Evolutionary conservation across 1,139 yeast species (phyloP), one percentile per base, ranked within the genome.

Genomic region (Candida sanyaensis): DNA sequence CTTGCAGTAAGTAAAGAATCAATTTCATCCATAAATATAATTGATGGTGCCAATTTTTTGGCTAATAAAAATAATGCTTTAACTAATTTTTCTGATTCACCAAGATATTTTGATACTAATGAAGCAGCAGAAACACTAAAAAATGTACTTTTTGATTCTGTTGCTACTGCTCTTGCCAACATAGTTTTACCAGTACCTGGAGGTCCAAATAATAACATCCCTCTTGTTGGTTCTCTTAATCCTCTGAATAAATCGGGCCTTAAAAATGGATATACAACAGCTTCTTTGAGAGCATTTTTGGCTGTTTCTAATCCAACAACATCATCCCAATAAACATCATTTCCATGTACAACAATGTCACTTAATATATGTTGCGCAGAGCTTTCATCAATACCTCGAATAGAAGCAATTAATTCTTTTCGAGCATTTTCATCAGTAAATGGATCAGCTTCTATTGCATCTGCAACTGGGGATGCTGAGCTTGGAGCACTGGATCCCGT

Each of bases 121-220:
- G 96, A 88, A 1, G 97, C 89, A 2, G 97, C 95, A 56, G 95
- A 86, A 33, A 93, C 92, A 37, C 96, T 84, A 65, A 93, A 93
- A 65, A 93, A 93, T 0, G 98, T 93, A 1, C 97, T 90, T 54
- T 88, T 87, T 11, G 97, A 89, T 68, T 93, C 98, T 0, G 97
- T 92, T 0, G 99, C 99, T 7, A 93, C 98, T 0, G 99, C 98
- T 55, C 97, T 75, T 0, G 98, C 98, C 58, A 93, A 76, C 97
- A 93, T 93, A 0, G 99, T 93, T 59, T 93, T 93, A 53, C 99
- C 99, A 0, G 99, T 93, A 17, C 99, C 99, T 0, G 99, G 99
- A 1, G 99, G 99, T 0, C 99, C 99, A 72, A 93, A 93, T 31
- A 93, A 70, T 27, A 93, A 72, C 97, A 93, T 92, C 7, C 99